Base-by-base conservation (phyloP, 2,329 filamentous ascomycete genomes). In the Fusarium haematococcum region DNA sequence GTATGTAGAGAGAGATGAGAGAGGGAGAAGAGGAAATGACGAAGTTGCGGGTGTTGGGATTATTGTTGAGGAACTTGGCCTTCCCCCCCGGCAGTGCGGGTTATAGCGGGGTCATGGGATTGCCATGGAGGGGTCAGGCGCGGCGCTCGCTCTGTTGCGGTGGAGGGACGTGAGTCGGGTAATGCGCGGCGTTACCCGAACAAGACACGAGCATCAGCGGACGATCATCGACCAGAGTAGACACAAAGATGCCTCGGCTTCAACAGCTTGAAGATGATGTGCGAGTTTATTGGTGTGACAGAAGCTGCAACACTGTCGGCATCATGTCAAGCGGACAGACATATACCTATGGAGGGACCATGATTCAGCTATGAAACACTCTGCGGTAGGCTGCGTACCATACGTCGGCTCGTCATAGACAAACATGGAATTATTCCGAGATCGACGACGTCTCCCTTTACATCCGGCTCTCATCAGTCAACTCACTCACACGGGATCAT, bases 91-190 rank as follows among this genome's bases (percentile, higher is more conserved):
- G 65, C 65, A 61, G 58, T 60, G 71, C 71, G 72, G 72, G 68
- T 69, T 75, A 68, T 75, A 75, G 73, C 72, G 73, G 73, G 73
- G 73, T 75, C 73, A 75, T 75, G 72, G 61, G 72, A 73, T 43
- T 20, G 41, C 10, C n/a, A 43, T 75, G 61, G 69, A 70, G 73
- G 70, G 72, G 72, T 70, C 50, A 69, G 63, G 16, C 48, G 48
- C 45, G 14, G 45, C 45, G 45, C 45, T 27, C 23, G 23, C 43
- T 50, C 23, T 41, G 16, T n/a, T 39, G 14, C 41, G 54, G 41
- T 54, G 60, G 13, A 48, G 14, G n/a, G 41, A 50, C 8, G 18
- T 52, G 27, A 32, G 16, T 52, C 48, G 48, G 48, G 27, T 52
- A 52, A 52, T 30, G 48, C 48, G 48, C 48, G 48, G 48, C 48